Base-by-base conservation (phyloP, 2,329 filamentous ascomycete species). In the Elsinoe batatas region DNA sequence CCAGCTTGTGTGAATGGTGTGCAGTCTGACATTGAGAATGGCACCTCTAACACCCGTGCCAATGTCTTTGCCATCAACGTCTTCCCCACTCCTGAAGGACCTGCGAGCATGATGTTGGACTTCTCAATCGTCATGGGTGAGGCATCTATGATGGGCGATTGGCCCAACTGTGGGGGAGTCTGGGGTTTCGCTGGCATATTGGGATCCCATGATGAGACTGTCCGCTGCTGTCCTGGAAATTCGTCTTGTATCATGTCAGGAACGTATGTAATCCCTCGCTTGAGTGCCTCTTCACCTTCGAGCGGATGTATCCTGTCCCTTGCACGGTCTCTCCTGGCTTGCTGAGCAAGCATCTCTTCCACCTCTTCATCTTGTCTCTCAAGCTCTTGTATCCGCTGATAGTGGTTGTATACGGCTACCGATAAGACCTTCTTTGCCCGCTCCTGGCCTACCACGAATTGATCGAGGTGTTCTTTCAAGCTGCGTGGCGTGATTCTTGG, bases 401-500 rank as follows among this genome's bases (percentile, higher is more conserved):
- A 96, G 68, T 98, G 93, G 67, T 97, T 96, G 74, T 95, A 96
- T 26, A 98, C 87, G 5, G 91, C 90, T 3, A 91, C 85, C 61
- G 89, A 93, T 60, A 97, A 83, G 12, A 91, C 88, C 70, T 95
- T 94, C 77, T 98, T 93, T 13, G 93, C 90, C 58, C 89, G 83
- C 62, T 96, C 89, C 70, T 98, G 93, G 38, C 91, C 93, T 3
- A 98, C 91, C 1, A 98, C 91, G 68, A 94, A 98, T 67, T 93
- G 87, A 68, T 98, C 93, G 32, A 97, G 82, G 64, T 93, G 87
- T 65, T 88, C 83, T 75, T 97, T 96, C 64, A 98, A 77, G 63
- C 76, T 72, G 62, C 77, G 79, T 6, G 82, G 82, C 8, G 82
- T 85, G 54, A 84, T 74, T 53, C 75, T 75, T 32, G 79, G 78